These are phyloP conservation scores for Colletotrichum zoysiae DNA, from an alignment of 2,329 filamentous ascomycete genomes.

Conservation along the genomic window DNA sequence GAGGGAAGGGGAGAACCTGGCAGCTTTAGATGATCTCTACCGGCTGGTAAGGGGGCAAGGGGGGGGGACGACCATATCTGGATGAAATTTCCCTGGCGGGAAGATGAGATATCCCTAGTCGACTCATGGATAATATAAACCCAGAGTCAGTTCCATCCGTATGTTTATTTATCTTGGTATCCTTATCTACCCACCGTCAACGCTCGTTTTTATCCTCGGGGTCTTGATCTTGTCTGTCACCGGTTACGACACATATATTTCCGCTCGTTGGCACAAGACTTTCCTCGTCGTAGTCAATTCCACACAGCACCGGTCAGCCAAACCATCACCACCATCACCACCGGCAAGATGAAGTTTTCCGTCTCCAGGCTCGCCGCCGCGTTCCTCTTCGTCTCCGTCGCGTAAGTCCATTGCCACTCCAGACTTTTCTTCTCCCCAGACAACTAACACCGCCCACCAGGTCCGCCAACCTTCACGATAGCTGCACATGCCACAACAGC, in stretches of 20 bases:
- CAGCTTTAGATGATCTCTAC: background rate
- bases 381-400: background rate
- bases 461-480: background rate
- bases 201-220: background rate
- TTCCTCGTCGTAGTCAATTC: background rate
- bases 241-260: background rate
- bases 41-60: background rate
- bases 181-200: background rate
- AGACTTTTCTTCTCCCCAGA: background rate
- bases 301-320: background rate
- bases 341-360: background rate
- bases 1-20: background rate
- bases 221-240: background rate
- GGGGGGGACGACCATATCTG: background rate
- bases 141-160: background rate
- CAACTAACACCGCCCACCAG: background rate
- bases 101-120: background rate
- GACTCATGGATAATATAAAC: background rate
- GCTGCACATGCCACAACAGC: background rate
- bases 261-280: background rate
- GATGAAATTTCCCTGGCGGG: too few species aligned
- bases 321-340: background rate
- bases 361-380: background rate
- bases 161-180: background rate
- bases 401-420: background rate